Base-by-base conservation (phyloP, 176 grass and related monocot genomes). In the Zoysia pacifica region DNA sequence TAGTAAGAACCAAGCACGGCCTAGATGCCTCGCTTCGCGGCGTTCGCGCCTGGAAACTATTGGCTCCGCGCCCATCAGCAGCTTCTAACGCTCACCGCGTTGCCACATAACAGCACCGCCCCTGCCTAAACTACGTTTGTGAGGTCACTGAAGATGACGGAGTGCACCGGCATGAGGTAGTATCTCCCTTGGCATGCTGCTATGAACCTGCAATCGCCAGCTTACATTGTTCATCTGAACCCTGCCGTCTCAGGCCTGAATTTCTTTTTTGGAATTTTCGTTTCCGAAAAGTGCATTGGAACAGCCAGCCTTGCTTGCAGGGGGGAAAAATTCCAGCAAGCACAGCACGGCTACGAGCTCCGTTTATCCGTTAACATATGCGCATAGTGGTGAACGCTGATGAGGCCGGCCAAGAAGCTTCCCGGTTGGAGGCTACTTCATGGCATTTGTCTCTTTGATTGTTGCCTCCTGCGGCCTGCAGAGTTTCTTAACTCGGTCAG, bases 361-460 rank as follows among this genome's bases (percentile, higher is more conserved):
- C 35, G 28, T 28, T 28, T 28, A 28, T 28, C 28, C 28, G 69
- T 67, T 11, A 60, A 63, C 20, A 75, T 18, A 45, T 56, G 48
- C 7, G 40, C 72, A 76, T 67, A 72, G 75, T 73, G 75, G 41
- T 48, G 64, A 76, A 75, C 82, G 58, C 70, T 67, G 61, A 79
- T 83, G 44, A 46, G 67, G 79, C 55, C 73, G 44, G 49, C 53
- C 10, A 59, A 70, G 15, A 74, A 62, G 83, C 35, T 42, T 74
- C 73, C 76, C 76, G 4, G 41, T 69, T 65, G 70, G 56, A 65
- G 45, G 76, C 12, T 56, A 11, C 70, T 70, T 39, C 49, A 7
- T 79, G 18, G 16, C 67, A 79, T 79, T 53, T 84, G 69, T 75
- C 62, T 40, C 72, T 75, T 83, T 11, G 7, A 5, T 14, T 79